Conservation (phyloP, 148 eudicot species). For the Drosera capensis region DNA sequence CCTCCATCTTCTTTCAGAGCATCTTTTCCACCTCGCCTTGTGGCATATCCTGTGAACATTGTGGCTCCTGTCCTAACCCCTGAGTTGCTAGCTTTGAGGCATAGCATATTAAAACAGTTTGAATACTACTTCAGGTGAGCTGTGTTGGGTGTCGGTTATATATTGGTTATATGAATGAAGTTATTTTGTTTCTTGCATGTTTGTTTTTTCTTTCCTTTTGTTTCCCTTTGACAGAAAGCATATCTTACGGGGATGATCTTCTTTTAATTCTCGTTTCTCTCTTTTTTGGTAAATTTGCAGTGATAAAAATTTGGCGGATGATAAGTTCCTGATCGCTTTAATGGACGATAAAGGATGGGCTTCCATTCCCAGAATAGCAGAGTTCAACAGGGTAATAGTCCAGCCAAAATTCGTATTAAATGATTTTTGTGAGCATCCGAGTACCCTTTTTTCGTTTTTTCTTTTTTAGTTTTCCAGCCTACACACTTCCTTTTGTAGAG, state of each 20-base stretch:
- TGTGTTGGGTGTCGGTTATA: background rate
- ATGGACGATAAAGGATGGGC: constrained; percentile 96
- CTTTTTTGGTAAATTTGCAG: constrained; percentile 35
- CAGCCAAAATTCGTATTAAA: too few relatives aligned
- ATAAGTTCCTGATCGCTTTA: constrained; percentile 58
- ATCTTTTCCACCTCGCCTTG: constrained; percentile 36
- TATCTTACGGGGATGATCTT: background rate
- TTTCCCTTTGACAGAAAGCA: too few relatives aligned
- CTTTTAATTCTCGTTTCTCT: too few relatives aligned
- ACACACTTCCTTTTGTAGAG: too few relatives aligned
- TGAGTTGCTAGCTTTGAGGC: constrained; percentile 40
- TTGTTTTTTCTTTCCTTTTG: too few relatives aligned
- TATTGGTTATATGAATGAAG: background rate
- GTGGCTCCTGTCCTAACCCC: constrained; percentile 30
- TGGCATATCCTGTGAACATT: constrained; percentile 34
- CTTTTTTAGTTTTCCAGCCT: too few relatives aligned
- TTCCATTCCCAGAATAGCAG: constrained; percentile 59
- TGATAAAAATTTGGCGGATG: constrained; percentile 70
- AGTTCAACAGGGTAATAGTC: constrained; percentile 66
- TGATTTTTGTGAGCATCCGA: too few relatives aligned
- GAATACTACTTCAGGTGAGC: too few relatives aligned
- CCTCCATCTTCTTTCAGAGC: constrained; percentile 54
- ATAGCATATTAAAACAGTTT: constrained; percentile 28
- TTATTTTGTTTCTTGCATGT: too few relatives aligned
- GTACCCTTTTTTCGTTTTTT: too few relatives aligned